A percentile compares a stretch with the other conserved stretches of the same genome.
Conservation (phyloP, 73 alveolate species). For the Symbiodinium natans region DNA sequence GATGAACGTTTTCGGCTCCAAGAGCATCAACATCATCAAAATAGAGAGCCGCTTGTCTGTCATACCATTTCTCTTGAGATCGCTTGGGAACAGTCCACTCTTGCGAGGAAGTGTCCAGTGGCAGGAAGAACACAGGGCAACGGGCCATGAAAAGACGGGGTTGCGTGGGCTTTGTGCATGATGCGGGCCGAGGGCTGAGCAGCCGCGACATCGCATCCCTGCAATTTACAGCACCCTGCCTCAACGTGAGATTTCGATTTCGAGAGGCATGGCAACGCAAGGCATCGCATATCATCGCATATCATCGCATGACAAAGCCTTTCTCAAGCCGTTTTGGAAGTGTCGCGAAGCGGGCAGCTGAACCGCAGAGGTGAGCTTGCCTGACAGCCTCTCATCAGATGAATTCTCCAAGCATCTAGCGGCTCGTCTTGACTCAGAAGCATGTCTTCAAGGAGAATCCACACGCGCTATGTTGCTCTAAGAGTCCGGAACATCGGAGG, state of each 20-base stretch:
- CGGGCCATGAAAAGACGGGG: too few species aligned
- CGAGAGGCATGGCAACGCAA: not conserved
- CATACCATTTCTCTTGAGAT: not conserved
- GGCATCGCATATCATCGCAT: too few species aligned
- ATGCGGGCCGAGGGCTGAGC: constrained; percentile 66
- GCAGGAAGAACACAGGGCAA: too few species aligned
- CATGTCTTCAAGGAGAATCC: not conserved
- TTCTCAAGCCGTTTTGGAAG: too few species aligned
- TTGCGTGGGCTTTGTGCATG: too few species aligned
- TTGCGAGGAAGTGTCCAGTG: too few species aligned
- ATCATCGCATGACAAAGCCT: too few species aligned
- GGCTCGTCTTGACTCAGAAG: not conserved
- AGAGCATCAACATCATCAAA: constrained; percentile 88
- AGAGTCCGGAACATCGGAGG: not conserved
- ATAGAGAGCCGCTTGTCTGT: constrained; percentile 30
- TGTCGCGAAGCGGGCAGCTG: too few species aligned
- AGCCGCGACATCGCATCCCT: constrained; percentile 63
- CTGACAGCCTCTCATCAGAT: constrained; percentile 72
- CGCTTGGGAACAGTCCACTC: too few species aligned
- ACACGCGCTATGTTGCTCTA: not conserved
- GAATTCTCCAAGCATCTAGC: constrained; percentile 33
- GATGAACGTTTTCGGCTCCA: constrained; percentile 57
- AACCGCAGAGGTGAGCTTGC: constrained; percentile 89
- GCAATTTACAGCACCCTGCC: constrained; percentile 28
- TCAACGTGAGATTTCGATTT: not conserved